Evolutionary conservation across 805 yeast genomes (phyloP).

Genomic region (Isabelozyma rhagii): DNA sequence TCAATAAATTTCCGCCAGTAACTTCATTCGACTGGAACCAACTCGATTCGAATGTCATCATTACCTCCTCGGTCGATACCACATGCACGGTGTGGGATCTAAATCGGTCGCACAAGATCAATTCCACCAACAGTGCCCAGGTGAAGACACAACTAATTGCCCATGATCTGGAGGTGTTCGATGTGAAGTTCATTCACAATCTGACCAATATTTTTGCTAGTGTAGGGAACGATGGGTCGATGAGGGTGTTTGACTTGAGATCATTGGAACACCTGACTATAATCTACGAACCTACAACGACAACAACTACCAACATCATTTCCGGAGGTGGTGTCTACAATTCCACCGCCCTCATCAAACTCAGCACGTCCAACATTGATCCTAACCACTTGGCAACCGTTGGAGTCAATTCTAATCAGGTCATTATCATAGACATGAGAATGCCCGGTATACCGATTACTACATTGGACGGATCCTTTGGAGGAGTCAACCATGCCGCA

Average conservation of each 20-base stretch:
- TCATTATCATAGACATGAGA: slow-evolving; percentile 77
- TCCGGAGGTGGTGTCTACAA: slow-evolving; percentile 10
- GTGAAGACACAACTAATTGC: slow-evolving; percentile 95
- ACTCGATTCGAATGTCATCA: slow-evolving; percentile 62
- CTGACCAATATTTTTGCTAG: slow-evolving; percentile 80
- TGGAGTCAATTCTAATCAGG: slow-evolving; percentile 63
- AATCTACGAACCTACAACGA: slow-evolving; percentile 73
- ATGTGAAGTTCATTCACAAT: slow-evolving; percentile 77
- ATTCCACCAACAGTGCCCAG: slow-evolving; percentile 43
- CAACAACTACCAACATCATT: slow-evolving; percentile 5
- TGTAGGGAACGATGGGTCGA: slow-evolving; percentile 94
- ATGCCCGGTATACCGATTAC: slow-evolving; percentile 80
- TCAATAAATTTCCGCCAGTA: slow-evolving; percentile 72
- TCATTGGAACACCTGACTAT: slow-evolving; percentile 91
- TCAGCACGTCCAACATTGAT: slow-evolving; percentile 77
- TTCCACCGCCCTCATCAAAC: slow-evolving; percentile 62
- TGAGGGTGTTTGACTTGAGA: slow-evolving; percentile 86
- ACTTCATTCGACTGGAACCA: slow-evolving; percentile 94
- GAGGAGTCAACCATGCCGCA: slow-evolving; percentile 51
- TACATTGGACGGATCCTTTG: slow-evolving; percentile 56
- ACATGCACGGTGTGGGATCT: slow-evolving; percentile 97
- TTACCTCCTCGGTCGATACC: slow-evolving; percentile 89
- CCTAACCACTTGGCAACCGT: slow-evolving; percentile 82
- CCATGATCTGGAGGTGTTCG: slow-evolving; percentile 93
- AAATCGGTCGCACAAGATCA: slow-evolving; percentile 21